phyloP scores from a whole-genome alignment of 1,139 yeast genomes.

The Yamadazyma friedrichii region DNA sequence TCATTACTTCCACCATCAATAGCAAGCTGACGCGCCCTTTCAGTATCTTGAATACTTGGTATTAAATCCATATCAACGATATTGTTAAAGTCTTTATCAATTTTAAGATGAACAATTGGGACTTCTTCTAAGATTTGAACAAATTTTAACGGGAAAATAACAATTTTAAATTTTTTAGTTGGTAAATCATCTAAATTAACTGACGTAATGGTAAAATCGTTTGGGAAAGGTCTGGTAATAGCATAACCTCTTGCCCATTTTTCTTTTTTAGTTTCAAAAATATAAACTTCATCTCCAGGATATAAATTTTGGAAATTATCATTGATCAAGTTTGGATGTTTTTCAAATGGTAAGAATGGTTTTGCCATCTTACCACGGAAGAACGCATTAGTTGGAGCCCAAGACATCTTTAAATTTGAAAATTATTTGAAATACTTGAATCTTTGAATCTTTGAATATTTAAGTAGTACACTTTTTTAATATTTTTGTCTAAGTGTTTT shows the following conservation, averaged over 20 bases:
- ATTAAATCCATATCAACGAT: constrained; percentile 31
- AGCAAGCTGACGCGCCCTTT: constrained; percentile 33
- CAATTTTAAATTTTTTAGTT: constrained; percentile 48
- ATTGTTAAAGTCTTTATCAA: constrained; percentile 34
- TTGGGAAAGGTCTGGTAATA: constrained; percentile 61
- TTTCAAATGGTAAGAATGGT: constrained; percentile 63
- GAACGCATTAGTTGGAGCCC: constrained; percentile 41
- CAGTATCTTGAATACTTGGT: constrained; percentile 48
- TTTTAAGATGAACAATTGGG: constrained; percentile 26
- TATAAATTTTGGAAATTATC: constrained; percentile 54
- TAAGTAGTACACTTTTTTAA: too few species aligned
- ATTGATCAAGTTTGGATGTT: constrained; percentile 40
- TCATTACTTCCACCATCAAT: constrained; percentile 19
- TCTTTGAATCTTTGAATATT: too few species aligned
- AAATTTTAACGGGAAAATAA: constrained; percentile 61
- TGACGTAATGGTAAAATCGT: constrained; percentile 62
- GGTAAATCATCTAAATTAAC: constrained; percentile 64
- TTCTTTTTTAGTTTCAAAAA: constrained; percentile 64
- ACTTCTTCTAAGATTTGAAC: constrained; percentile 37
- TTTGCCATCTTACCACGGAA: constrained; percentile 52
- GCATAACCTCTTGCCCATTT: constrained; percentile 84
- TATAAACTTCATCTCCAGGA: constrained; percentile 79
- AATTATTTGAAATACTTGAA: background rate
- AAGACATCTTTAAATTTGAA: constrained; percentile 12
- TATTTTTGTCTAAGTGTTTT: background rate